phyloP scores from a whole-genome alignment of 495 filamentous ascomycete species.

The Copromyces sp. region DNA sequence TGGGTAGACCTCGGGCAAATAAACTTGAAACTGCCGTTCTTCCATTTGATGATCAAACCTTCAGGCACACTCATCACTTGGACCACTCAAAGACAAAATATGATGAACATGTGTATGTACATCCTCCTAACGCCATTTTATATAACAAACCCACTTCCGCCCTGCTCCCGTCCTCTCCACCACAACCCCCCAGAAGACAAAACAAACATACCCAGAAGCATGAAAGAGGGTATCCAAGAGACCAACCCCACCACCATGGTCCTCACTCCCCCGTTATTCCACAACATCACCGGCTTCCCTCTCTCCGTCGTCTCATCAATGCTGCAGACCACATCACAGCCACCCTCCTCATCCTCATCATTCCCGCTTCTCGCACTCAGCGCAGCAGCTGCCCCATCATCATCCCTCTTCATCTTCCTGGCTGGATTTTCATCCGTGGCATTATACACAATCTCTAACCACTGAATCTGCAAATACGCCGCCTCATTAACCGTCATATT shows the following conservation, averaged over 20 bases:
- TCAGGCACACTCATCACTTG: background rate
- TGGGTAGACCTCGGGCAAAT: background rate
- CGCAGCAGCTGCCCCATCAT: background rate
- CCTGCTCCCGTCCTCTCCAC: background rate
- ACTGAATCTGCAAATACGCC: slow-evolving; percentile 61
- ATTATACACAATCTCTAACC: slow-evolving; percentile 67
- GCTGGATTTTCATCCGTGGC: slow-evolving; percentile 17
- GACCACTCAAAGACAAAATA: background rate
- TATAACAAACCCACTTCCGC: background rate
- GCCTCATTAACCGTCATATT: slow-evolving; percentile 51
- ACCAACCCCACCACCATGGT: background rate
- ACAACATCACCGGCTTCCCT: slow-evolving; percentile 35
- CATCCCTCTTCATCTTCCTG: background rate
- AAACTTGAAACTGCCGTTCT: background rate
- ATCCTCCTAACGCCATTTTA: background rate
- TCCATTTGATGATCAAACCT: background rate
- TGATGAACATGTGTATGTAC: background rate
- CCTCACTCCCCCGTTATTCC: slow-evolving; percentile 25
- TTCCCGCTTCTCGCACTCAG: slow-evolving; percentile 12
- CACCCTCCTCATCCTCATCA: slow-evolving; percentile 12
- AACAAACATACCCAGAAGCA: background rate
- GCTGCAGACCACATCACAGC: slow-evolving; percentile 38
- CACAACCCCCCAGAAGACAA: background rate
- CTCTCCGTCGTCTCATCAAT: slow-evolving; percentile 34
- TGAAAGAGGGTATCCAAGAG: slow-evolving; percentile 5